phyloP scores from a whole-genome alignment of 164 flowering plant genomes.

The Tetrastigma voinierianum region DNA sequence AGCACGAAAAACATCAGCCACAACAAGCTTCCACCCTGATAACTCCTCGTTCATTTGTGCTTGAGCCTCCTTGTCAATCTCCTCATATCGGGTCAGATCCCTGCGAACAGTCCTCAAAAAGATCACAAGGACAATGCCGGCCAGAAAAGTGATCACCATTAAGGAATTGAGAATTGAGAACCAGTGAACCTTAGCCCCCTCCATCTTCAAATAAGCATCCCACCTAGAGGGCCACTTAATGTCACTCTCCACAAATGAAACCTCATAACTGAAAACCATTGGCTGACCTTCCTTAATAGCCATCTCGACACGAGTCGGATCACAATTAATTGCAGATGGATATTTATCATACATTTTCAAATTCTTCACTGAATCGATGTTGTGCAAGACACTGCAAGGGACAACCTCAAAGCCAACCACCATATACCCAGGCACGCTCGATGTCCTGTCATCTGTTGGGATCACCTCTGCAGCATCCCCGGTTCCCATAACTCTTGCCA shows the following conservation, averaged over 20 bases:
- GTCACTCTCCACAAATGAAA: constrained; percentile 65
- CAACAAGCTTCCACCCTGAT: constrained; percentile 91
- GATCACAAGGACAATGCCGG: constrained; percentile 88
- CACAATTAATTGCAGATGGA: constrained; percentile 57
- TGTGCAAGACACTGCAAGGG: constrained; percentile 61
- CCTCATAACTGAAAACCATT: constrained; percentile 66
- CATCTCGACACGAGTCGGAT: constrained; percentile 56
- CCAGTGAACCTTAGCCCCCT: constrained; percentile 88
- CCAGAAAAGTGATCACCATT: constrained; percentile 85
- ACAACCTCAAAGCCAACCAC: constrained; percentile 88
- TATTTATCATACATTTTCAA: constrained; percentile 51
- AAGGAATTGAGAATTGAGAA: constrained; percentile 82
- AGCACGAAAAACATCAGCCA: constrained; percentile 82
- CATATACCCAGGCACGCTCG: constrained; percentile 68
- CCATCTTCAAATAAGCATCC: constrained; percentile 94
- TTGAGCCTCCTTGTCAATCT: constrained; percentile 90
- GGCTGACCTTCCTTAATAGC: constrained; percentile 67
- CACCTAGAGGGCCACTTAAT: constrained; percentile 92
- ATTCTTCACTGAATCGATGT: constrained; percentile 47
- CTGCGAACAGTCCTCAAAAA: constrained; percentile 78
- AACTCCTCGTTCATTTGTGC: constrained; percentile 92
- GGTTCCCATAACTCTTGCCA: constrained; percentile 81
- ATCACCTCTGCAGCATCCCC: constrained; percentile 75
- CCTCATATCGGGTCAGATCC: constrained; percentile 80
- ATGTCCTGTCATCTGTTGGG: constrained; percentile 35